Conservation (phyloP, 2,329 filamentous ascomycete species). For the Exophiala dermatitidis region DNA sequence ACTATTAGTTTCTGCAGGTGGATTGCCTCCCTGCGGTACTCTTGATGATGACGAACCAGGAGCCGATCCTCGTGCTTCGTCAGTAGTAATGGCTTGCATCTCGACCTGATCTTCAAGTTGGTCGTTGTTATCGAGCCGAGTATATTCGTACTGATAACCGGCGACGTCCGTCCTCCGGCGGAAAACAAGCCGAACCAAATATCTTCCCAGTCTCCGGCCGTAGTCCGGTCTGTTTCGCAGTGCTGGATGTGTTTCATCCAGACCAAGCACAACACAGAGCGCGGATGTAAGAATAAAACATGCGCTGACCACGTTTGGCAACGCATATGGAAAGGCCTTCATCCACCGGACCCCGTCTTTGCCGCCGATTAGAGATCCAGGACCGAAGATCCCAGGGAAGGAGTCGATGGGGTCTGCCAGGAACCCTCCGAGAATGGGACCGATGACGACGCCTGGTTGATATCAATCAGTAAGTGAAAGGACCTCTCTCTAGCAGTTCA, state of each 20-base stretch:
- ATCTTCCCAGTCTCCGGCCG: slow-evolving; percentile 36
- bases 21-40: too few species aligned
- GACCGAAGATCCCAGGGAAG: slow-evolving; percentile 58
- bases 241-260: slow-evolving; percentile 52
- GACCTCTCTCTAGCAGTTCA: too few species aligned
- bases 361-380: slow-evolving; percentile 50
- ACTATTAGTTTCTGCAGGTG: too few species aligned
- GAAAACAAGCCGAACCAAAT: slow-evolving; percentile 29
- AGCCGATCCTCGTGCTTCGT: not conserved
- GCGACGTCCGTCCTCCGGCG: slow-evolving; percentile 20
- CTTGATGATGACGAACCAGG: slow-evolving; percentile 27
- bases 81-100: slow-evolving; percentile 16
- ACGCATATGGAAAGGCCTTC: slow-evolving; percentile 58
- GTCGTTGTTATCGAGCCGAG: not conserved
- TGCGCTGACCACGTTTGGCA: slow-evolving; percentile 62
- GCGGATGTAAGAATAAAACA: slow-evolving; percentile 52
- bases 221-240: slow-evolving; percentile 37
- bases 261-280: slow-evolving; percentile 52
- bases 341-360: slow-evolving; percentile 57
- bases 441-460: slow-evolving; percentile 35
- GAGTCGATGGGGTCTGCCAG: slow-evolving; percentile 59
- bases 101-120: slow-evolving; percentile 29
- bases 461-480: not conserved
- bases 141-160: slow-evolving; percentile 30
- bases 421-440: slow-evolving; percentile 52